Conservation (phyloP, 2,329 filamentous ascomycete species). For the Pseudogymnoascus sp. region DNA sequence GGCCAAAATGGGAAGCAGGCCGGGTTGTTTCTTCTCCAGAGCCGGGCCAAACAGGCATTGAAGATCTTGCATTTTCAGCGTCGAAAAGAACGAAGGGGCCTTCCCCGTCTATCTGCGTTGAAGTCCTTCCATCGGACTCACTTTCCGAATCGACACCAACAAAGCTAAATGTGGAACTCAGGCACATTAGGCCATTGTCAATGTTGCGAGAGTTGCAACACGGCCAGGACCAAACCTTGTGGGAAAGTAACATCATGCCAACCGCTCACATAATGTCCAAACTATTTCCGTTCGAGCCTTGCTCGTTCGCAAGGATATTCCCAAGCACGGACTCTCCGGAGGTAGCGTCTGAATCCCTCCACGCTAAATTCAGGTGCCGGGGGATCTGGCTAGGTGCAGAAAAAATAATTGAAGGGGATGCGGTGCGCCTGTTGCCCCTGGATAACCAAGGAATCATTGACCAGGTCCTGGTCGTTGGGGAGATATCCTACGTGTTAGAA, state of each 20-base stretch:
- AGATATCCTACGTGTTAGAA: slow-evolving; percentile 1
- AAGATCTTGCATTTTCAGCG: not conserved
- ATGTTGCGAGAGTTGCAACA: slow-evolving; percentile 7
- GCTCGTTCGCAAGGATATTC: not conserved
- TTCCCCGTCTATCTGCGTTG: not conserved
- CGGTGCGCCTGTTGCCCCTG: not conserved
- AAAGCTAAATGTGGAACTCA: not conserved
- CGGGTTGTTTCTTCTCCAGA: not conserved
- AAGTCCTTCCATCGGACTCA: slow-evolving; percentile 2
- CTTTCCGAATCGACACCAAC: not conserved
- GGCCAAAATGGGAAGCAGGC: slow-evolving; percentile 6
- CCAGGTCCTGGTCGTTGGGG: not conserved
- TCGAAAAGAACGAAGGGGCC: not conserved
- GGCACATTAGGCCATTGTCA: not conserved
- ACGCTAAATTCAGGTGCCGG: slow-evolving; percentile 2
- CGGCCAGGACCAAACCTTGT: not conserved
- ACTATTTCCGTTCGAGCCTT: slow-evolving; percentile 1
- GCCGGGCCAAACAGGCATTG: not conserved
- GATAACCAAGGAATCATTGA: not conserved
- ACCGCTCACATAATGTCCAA: not conserved
- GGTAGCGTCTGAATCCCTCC: not conserved
- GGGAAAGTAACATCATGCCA: slow-evolving; percentile 5
- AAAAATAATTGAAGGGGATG: slow-evolving; percentile 9
- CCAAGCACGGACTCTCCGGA: not conserved
- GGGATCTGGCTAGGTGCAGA: slow-evolving; percentile 3